Conservation (phyloP, 306 rosid species). For the Acacia acuminata region DNA sequence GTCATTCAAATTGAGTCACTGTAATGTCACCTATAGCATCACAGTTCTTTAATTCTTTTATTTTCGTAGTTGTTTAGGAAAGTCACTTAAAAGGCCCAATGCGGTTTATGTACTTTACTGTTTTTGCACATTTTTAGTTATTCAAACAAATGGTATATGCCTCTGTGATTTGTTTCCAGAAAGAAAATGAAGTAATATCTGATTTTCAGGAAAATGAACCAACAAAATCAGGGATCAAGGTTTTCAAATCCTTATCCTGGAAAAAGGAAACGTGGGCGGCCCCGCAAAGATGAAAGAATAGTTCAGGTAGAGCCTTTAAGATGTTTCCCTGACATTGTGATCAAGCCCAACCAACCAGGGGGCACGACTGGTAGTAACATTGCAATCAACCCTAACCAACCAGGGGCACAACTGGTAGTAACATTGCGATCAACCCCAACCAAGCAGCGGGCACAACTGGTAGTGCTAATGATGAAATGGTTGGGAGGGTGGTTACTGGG, state of each 20-base stretch:
- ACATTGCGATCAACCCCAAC: constrained; percentile 24
- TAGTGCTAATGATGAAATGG: constrained; percentile 32
- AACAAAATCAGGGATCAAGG: constrained; percentile 34
- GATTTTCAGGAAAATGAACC: constrained; percentile 41
- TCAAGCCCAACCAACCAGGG: constrained; percentile 27
- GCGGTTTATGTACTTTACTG: neutral
- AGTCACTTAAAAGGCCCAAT: neutral
- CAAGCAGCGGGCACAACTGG: constrained; percentile 18
- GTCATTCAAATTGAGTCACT: neutral
- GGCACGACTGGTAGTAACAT: constrained; percentile 18
- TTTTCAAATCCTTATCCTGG: constrained; percentile 31
- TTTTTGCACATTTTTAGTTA: neutral
- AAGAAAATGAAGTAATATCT: neutral
- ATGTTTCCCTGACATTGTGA: constrained; percentile 13
- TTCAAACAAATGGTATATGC: neutral
- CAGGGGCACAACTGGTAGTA: constrained; percentile 21
- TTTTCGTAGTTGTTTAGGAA: neutral
- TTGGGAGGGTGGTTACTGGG: constrained; percentile 49
- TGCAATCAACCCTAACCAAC: constrained; percentile 25
- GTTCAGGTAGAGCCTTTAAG: constrained; percentile 7
- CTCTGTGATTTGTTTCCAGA: neutral
- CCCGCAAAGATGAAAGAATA: constrained; percentile 45
- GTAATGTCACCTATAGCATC: neutral
- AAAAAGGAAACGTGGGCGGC: constrained; percentile 60
- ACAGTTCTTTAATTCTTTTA: neutral